Conservation (phyloP, 2,329 filamentous ascomycete genomes). For the Fusarium pseudocircinatum region DNA sequence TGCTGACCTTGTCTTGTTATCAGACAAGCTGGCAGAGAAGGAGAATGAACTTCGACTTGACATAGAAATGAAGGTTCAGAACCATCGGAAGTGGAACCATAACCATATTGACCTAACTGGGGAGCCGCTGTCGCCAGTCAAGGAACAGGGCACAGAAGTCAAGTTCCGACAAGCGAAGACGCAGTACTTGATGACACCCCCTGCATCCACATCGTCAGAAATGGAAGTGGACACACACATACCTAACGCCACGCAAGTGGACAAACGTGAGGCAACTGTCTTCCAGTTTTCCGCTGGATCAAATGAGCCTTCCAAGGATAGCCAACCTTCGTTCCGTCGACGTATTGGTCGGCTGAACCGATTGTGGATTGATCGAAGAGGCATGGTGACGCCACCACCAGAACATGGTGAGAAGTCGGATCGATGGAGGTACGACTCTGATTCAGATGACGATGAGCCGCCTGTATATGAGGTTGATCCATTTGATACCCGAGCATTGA, state of each 20-base stretch:
- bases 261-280: conserved; percentile 49
- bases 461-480: conserved; percentile 81
- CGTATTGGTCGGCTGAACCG: conserved; percentile 86
- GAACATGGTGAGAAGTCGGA: conserved; percentile 63
- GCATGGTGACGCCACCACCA: conserved; percentile 63
- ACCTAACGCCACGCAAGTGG: conserved; percentile 55
- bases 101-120: conserved; percentile 89
- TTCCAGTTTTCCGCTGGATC: conserved; percentile 59
- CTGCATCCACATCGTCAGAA: conserved; percentile 64
- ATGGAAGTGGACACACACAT: conserved; percentile 65
- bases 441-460: conserved; percentile 85
- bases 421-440: conserved; percentile 87
- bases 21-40: conserved; percentile 82
- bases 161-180: conserved; percentile 78
- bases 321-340: conserved; percentile 77
- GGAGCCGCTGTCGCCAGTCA: conserved; percentile 82
- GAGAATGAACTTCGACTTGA: conserved; percentile 82
- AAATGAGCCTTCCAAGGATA: conserved; percentile 52
- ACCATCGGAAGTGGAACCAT: conserved; percentile 91
- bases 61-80: conserved; percentile 86
- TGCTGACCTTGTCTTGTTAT: conserved; percentile 79
- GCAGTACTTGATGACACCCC: conserved; percentile 74
- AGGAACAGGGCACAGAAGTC: conserved; percentile 68
- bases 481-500: conserved; percentile 67
- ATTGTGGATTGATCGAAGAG: conserved; percentile 87